A percentile compares a stretch with the other conserved stretches of the same genome.
phyloP scores from a whole-genome alignment of 1,139 yeast genomes.

The Candida pseudoviswanathii region DNA sequence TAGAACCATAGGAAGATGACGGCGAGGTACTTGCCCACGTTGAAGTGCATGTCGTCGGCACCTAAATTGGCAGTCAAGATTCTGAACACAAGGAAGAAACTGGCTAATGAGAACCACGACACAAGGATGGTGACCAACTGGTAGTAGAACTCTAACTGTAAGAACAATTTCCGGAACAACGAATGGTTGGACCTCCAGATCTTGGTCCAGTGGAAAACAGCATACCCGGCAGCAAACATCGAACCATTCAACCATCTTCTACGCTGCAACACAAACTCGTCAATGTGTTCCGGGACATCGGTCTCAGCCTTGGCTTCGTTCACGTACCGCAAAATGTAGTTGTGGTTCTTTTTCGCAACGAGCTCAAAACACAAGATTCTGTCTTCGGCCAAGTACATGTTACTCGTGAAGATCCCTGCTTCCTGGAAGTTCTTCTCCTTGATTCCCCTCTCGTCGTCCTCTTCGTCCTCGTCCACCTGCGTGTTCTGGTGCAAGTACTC shows the following conservation, averaged over 20 bases:
- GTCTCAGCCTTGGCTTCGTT: slow-evolving; percentile 80
- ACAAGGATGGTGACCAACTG: slow-evolving; percentile 66
- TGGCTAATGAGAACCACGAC: slow-evolving; percentile 80
- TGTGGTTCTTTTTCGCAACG: slow-evolving; percentile 65
- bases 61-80: slow-evolving; percentile 61
- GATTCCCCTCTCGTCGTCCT: slow-evolving; percentile 46
- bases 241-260: slow-evolving; percentile 88
- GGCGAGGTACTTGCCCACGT: slow-evolving; percentile 43
- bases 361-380: slow-evolving; percentile 80
- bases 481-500: slow-evolving; percentile 65
- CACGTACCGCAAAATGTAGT: slow-evolving; percentile 71
- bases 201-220: slow-evolving; percentile 69
- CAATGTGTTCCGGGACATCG: slow-evolving; percentile 75
- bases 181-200: slow-evolving; percentile 74
- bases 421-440: slow-evolving; percentile 47
- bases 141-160: slow-evolving; percentile 72
- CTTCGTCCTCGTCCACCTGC: slow-evolving; percentile 25
- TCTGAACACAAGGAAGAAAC: slow-evolving; percentile 74
- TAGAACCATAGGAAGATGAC: slow-evolving; percentile 48
- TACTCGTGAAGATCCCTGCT: slow-evolving; percentile 73
- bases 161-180: slow-evolving; percentile 56
- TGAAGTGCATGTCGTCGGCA: slow-evolving; percentile 47
- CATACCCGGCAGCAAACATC: slow-evolving; percentile 78
- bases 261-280: slow-evolving; percentile 75
- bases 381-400: slow-evolving; percentile 87